These are phyloP conservation scores for Mortierella sp. DNA, from an alignment of 371 early-diverging fungal species.

Conservation along the genomic window DNA sequence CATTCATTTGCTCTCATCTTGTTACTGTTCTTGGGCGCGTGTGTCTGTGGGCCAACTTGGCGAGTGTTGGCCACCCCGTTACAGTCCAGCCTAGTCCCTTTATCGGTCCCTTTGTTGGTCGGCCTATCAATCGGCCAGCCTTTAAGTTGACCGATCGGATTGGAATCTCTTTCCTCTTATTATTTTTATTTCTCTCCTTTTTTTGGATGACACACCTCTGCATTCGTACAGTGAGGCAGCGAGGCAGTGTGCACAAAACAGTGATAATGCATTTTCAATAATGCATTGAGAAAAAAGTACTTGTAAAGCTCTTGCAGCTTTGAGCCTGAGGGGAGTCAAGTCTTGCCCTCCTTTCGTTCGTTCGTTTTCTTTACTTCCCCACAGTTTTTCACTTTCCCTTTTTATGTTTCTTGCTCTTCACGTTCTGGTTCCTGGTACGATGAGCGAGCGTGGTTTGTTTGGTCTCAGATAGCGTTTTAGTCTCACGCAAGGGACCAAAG, in stretches of 20 bases:
- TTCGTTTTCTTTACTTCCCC: background rate
- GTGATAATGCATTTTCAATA: background rate
- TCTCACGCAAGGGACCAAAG: background rate
- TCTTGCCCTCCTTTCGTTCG: background rate
- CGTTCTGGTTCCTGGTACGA: background rate
- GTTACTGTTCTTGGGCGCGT: background rate
- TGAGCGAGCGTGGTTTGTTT: background rate
- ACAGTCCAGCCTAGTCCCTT: background rate
- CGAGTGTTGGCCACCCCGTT: conserved; percentile 1
- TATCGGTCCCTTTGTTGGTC: background rate
- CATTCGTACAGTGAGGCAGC: no score
- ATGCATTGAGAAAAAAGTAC: background rate
- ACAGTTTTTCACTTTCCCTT: background rate
- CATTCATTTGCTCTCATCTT: background rate
- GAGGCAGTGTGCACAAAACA: background rate
- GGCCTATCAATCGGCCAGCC: background rate
- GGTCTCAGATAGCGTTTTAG: background rate
- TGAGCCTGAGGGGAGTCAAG: background rate
- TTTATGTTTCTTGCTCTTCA: background rate
- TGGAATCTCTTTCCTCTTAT: background rate
- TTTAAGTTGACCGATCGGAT: background rate
- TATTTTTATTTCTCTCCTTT: background rate
- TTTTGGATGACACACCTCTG: background rate
- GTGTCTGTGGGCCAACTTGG: background rate
- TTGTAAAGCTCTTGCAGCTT: background rate